phyloP scores from a whole-genome alignment of 371 early-diverging fungal species.

The Lichtheimia ramosa region DNA sequence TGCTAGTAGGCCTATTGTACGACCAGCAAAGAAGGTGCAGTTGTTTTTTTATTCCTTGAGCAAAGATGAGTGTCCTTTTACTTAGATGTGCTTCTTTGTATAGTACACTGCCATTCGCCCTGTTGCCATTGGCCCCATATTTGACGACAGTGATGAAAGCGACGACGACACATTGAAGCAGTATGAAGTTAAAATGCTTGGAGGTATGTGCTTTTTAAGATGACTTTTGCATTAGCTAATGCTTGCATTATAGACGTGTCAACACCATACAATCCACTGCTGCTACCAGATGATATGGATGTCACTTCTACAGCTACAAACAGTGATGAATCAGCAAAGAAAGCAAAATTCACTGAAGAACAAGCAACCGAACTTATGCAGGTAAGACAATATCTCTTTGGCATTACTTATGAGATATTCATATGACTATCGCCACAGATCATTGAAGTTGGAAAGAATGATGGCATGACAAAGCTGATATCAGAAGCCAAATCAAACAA shows the following conservation, averaged over 20 bases:
- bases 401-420: not conserved
- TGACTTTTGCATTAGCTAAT: not conserved
- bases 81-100: not conserved
- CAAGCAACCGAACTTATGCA: slow-evolving; percentile 33
- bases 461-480: slow-evolving; percentile 31
- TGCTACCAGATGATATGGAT: slow-evolving; percentile 15
- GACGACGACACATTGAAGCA: slow-evolving; percentile 23
- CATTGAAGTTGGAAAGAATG: slow-evolving; percentile 29
- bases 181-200: slow-evolving; percentile 20
- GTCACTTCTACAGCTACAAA: not conserved
- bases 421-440: not conserved
- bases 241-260: not conserved
- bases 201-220: not conserved
- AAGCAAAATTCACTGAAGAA: slow-evolving; percentile 24
- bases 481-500: slow-evolving; percentile 30
- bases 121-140: slow-evolving; percentile 55
- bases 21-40: slow-evolving; percentile 21
- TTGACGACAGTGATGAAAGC: slow-evolving; percentile 34
- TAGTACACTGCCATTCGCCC: slow-evolving; percentile 29
- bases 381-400: slow-evolving; percentile 15
- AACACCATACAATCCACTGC: not conserved
- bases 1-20: slow-evolving; percentile 8
- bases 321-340: not conserved
- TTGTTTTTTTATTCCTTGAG: not conserved
- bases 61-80: not conserved